Conservation (phyloP, 768 basidiomycete genomes). For the Boletus rubroflammeus region DNA sequence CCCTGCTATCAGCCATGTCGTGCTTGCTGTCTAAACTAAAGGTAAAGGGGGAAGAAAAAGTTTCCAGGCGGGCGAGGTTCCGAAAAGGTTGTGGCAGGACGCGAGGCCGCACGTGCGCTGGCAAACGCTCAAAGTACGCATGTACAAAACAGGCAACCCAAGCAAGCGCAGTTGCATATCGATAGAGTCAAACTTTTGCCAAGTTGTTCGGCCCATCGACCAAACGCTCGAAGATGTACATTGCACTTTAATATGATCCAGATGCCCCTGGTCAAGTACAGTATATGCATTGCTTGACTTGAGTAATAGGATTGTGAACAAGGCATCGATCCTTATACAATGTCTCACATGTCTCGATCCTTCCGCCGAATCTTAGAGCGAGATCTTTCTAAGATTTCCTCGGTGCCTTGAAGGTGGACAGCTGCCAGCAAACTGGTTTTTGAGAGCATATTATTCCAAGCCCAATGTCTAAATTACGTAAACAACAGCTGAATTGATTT, state of each 20-base stretch:
- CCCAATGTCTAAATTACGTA: too few relatives aligned
- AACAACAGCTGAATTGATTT: too few relatives aligned
- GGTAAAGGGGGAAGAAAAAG: slow-evolving; percentile 4
- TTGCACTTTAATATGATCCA: not conserved
- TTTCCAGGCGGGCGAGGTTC: not conserved
- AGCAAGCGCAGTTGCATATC: not conserved
- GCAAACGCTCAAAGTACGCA: not conserved
- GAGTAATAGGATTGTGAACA: not conserved
- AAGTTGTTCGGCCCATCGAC: not conserved
- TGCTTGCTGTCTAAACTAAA: not conserved
- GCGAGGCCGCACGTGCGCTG: slow-evolving; percentile 22
- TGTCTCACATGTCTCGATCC: not conserved
- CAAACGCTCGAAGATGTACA: not conserved
- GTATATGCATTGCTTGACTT: not conserved
- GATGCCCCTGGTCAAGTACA: not conserved
- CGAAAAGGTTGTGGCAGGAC: slow-evolving; percentile 13
- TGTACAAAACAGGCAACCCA: slow-evolving; percentile 16
- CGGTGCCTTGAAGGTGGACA: not conserved
- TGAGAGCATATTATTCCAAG: not conserved
- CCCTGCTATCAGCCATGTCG: slow-evolving; percentile 21
- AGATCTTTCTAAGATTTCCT: not conserved
- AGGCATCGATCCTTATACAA: not conserved
- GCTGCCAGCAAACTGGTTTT: not conserved
- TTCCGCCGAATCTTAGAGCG: not conserved
- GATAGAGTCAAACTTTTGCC: too few relatives aligned